Evolutionary conservation across 306 rosid species (phyloP).

Genomic region (Ceratonia siliqua): DNA sequence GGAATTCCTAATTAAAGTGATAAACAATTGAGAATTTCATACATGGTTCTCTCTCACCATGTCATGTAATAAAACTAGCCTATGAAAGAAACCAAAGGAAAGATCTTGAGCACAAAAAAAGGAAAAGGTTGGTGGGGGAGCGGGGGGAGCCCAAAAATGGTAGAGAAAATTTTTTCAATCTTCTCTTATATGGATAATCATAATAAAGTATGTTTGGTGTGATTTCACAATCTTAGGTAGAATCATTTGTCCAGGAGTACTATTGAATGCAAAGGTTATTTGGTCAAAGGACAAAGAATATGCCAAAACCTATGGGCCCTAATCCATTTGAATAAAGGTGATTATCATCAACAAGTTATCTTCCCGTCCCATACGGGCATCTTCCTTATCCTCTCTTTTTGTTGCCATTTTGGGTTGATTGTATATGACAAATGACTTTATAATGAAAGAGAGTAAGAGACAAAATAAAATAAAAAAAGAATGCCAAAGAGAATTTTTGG

Average conservation of each 20-base stretch:
- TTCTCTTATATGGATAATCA: neutral
- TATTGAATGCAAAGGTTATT: neutral
- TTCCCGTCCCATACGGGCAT: conserved; percentile 13
- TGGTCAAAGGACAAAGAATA: neutral
- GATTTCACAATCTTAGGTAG: no score
- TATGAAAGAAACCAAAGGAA: no score
- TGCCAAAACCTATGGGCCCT: neutral
- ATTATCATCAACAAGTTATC: neutral
- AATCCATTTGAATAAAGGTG: neutral
- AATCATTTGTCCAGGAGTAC: neutral
- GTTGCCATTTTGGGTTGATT: conserved; percentile 3
- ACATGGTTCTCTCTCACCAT: no score
- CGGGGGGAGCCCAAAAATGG: no score
- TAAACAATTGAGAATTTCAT: no score
- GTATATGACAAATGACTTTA: conserved; percentile 6
- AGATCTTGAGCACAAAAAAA: no score
- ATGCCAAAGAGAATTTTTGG: neutral
- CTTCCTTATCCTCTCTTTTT: conserved; percentile 16
- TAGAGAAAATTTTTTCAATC: no score
- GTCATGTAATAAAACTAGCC: no score
- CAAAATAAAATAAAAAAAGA: neutral
- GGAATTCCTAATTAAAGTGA: no score
- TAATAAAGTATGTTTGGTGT: neutral
- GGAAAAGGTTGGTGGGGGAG: no score
- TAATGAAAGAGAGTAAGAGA: neutral